Evolutionary conservation across 345 rosid species (phyloP).

Genomic region (Eutrema yunnanense): DNA sequence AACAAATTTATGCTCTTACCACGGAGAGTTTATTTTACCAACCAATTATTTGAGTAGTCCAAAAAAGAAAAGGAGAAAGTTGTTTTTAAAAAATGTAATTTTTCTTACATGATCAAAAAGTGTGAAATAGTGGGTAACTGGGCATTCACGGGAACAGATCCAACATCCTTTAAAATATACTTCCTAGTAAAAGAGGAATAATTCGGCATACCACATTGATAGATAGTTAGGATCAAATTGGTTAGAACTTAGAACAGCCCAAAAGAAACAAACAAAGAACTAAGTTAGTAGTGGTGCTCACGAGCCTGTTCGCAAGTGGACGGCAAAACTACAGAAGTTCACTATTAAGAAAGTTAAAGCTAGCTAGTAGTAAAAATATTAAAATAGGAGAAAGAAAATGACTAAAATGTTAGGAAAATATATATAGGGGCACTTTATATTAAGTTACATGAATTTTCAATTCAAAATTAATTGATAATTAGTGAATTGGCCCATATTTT

Average conservation of each 20-base stretch:
- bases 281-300: conserved; percentile 19
- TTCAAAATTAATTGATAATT: too few relatives aligned
- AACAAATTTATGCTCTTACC: not conserved
- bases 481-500: too few relatives aligned
- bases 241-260: not conserved
- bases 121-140: conserved; percentile 11
- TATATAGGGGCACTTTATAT: not conserved
- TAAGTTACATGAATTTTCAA: too few relatives aligned
- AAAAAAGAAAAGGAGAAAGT: not conserved
- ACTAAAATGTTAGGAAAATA: not conserved
- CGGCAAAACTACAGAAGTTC: conserved; percentile 3
- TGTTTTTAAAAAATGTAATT: not conserved
- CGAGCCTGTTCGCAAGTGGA: conserved; percentile 20
- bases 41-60: not conserved
- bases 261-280: not conserved
- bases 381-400: not conserved
- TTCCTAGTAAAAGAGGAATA: conserved; percentile 10
- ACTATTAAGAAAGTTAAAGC: conserved; percentile 10
- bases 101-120: not conserved
- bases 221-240: not conserved
- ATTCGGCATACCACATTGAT: conserved; percentile 1
- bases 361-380: not conserved
- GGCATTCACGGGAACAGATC: conserved; percentile 12
- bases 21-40: not conserved
- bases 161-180: not conserved